Conservation (phyloP, 2,329 filamentous ascomycete genomes). For the Aspergillus fumigatiaffinis region DNA sequence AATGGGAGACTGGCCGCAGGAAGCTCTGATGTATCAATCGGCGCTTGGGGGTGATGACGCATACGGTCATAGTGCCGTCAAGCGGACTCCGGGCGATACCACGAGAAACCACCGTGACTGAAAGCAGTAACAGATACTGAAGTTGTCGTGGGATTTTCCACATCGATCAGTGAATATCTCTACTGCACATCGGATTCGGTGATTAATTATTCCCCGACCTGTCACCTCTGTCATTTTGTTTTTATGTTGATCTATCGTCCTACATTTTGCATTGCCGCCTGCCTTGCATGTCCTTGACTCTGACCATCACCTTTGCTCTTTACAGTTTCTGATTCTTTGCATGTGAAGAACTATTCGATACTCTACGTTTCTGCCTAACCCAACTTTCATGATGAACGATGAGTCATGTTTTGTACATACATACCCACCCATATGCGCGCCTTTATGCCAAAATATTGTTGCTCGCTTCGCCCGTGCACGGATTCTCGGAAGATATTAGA, state of each 20-base stretch:
- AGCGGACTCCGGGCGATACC: constrained; percentile 16
- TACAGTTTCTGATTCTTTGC: not conserved
- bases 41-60: constrained; percentile 18
- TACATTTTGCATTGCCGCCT: not conserved
- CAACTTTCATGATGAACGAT: not conserved
- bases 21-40: constrained; percentile 39
- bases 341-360: not conserved
- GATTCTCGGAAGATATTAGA: not conserved
- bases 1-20: constrained; percentile 38
- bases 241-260: not conserved
- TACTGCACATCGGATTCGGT: not conserved
- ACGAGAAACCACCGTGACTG: constrained; percentile 27
- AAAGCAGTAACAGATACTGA: constrained; percentile 19
- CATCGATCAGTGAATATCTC: not conserved
- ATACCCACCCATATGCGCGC: constrained; percentile 4
- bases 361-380: not conserved
- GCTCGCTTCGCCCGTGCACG: not conserved
- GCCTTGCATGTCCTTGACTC: not conserved
- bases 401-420: constrained; percentile 10
- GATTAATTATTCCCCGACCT: not conserved
- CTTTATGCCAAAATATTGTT: not conserved
- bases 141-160: not conserved
- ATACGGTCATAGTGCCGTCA: constrained; percentile 14
- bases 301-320: not conserved
- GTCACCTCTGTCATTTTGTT: not conserved